A percentile compares a stretch with the other conserved stretches of the same genome.
phyloP scores from a whole-genome alignment of 73 alveolate genomes.

The Paramecium bursaria region DNA sequence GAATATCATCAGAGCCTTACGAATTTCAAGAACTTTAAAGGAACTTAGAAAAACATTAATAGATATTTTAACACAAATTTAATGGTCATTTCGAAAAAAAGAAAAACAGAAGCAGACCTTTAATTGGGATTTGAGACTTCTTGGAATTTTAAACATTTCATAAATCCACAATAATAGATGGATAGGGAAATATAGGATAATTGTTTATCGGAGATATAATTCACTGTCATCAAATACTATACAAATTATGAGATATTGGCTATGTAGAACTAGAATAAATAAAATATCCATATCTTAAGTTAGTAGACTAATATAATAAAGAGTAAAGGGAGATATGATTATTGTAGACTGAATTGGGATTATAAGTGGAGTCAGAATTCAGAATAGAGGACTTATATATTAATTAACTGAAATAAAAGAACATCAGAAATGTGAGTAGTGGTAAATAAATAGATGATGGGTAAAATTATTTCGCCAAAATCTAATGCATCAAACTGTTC shows the following conservation, averaged over 20 bases:
- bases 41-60: background rate
- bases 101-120: constrained; percentile 57
- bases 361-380: constrained; percentile 52
- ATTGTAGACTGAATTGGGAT: constrained; percentile 68
- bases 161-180: background rate
- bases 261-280: constrained; percentile 56
- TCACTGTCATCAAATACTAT: constrained; percentile 31
- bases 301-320: constrained; percentile 59
- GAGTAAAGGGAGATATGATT: constrained; percentile 48
- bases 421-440: background rate
- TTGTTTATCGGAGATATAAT: background rate
- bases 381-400: constrained; percentile 63
- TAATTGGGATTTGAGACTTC: constrained; percentile 57
- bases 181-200: background rate
- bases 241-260: constrained; percentile 61
- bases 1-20: constrained; percentile 12
- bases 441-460: constrained; percentile 66
- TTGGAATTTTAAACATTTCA: constrained; percentile 33
- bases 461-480: constrained; percentile 57
- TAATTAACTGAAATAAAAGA: constrained; percentile 4
- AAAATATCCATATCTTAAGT: constrained; percentile 38
- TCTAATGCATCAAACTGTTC: constrained; percentile 49
- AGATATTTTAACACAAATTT: constrained; percentile 16
- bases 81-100: constrained; percentile 58
- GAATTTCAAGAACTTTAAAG: constrained; percentile 44